Evolutionary conservation across 1,284 basidiomycete species (phyloP).

Genomic region (Pyrrhoderma lamaoense): DNA sequence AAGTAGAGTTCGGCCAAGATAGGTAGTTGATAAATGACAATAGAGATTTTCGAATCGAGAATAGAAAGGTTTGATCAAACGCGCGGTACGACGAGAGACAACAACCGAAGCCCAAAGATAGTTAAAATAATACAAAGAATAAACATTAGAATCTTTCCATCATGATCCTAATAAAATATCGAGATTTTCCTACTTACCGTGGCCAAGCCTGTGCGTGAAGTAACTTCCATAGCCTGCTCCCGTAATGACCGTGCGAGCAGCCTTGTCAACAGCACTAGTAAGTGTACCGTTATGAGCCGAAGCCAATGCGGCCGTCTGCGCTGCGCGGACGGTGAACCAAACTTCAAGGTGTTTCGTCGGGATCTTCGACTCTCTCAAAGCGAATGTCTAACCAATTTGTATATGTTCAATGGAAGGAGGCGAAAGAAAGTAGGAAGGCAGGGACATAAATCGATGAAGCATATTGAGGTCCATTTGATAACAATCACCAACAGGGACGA

Average conservation of each 20-base stretch:
- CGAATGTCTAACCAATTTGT: slow-evolving; percentile 50
- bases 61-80: too few species aligned
- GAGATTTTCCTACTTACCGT: too few species aligned
- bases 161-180: too few species aligned
- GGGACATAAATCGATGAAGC: too few species aligned
- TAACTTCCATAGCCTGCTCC: slow-evolving; percentile 44
- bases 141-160: too few species aligned
- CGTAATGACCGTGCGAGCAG: slow-evolving; percentile 52
- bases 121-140: neutral
- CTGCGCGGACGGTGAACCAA: slow-evolving; percentile 62
- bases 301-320: slow-evolving; percentile 52
- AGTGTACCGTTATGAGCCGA: slow-evolving; percentile 43
- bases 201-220: slow-evolving; percentile 79
- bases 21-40: too few species aligned
- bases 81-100: neutral
- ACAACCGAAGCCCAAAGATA: neutral
- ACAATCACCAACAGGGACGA: too few species aligned
- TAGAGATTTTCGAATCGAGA: too few species aligned
- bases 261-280: slow-evolving; percentile 55
- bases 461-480: too few species aligned
- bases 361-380: slow-evolving; percentile 50
- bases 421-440: too few species aligned
- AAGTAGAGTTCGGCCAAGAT: too few species aligned
- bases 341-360: slow-evolving; percentile 46
- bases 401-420: neutral